phyloP scores from a whole-genome alignment of 2,329 filamentous ascomycete species.

The Herpotrichia juniperi region DNA sequence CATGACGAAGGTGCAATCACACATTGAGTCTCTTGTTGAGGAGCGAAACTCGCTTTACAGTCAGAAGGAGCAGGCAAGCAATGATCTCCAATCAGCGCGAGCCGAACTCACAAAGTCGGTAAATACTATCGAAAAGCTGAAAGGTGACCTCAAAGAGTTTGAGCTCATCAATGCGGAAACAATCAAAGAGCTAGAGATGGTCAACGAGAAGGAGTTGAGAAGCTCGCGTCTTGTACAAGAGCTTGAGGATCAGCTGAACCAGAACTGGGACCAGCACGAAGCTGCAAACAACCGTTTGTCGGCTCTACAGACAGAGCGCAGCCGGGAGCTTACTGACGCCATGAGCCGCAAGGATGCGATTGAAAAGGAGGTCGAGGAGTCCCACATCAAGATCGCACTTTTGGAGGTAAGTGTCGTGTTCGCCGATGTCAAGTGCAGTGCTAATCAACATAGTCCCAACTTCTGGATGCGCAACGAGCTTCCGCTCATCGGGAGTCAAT shows the following conservation, averaged over 20 bases:
- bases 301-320: constrained; percentile 59
- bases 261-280: constrained; percentile 93
- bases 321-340: constrained; percentile 49
- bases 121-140: constrained; percentile 46
- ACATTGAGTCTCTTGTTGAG: constrained; percentile 52
- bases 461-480: constrained; percentile 61
- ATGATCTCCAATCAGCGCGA: constrained; percentile 49
- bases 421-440: background rate
- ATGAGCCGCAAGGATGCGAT: constrained; percentile 51
- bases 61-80: constrained; percentile 50
- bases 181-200: constrained; percentile 62
- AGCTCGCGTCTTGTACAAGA: constrained; percentile 92
- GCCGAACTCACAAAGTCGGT: constrained; percentile 51
- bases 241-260: constrained; percentile 93
- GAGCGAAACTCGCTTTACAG: constrained; percentile 52
- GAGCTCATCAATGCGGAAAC: constrained; percentile 60
- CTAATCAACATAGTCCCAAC: constrained; percentile 59
- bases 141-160: constrained; percentile 52
- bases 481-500: constrained; percentile 53
- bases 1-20: constrained; percentile 47
- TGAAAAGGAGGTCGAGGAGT: constrained; percentile 75
- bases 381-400: constrained; percentile 72
- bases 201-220: constrained; percentile 78
- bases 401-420: constrained; percentile 71
- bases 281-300: constrained; percentile 84